Evolutionary conservation across 176 grass and related monocot species (phyloP).

Genomic region (Leersia perrieri): DNA sequence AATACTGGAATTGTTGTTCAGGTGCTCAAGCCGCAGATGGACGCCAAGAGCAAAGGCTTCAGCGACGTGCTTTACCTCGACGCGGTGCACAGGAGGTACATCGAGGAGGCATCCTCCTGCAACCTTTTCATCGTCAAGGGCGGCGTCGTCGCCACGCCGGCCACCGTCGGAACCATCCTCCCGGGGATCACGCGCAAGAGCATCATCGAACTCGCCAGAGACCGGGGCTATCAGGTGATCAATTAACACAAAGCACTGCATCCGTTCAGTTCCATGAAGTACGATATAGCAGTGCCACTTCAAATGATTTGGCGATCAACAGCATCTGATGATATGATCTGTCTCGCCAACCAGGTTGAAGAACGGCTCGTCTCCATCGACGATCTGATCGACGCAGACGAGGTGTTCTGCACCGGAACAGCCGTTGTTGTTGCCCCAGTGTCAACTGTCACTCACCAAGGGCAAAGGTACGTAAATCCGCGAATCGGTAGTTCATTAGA

Average conservation of each 20-base stretch:
- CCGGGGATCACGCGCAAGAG: constrained; percentile 87
- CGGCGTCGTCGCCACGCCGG: constrained; percentile 58
- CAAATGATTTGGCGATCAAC: not conserved
- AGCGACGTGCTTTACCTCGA: constrained; percentile 92
- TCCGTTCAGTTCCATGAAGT: too few species aligned
- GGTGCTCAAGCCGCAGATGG: constrained; percentile 71
- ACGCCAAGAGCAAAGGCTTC: constrained; percentile 74
- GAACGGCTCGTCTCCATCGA: constrained; percentile 73
- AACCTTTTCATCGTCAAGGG: constrained; percentile 90
- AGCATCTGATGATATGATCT: not conserved
- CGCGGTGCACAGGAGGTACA: constrained; percentile 64
- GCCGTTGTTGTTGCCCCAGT: constrained; percentile 82
- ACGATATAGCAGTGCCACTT: too few species aligned
- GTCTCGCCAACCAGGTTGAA: constrained; percentile 46
- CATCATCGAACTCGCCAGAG: constrained; percentile 74
- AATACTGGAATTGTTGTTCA: constrained; percentile 8
- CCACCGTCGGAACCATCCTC: constrained; percentile 73
- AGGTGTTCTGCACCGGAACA: constrained; percentile 96
- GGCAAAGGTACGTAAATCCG: constrained; percentile 49
- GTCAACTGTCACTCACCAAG: constrained; percentile 55
- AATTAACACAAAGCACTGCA: not conserved
- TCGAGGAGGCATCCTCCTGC: constrained; percentile 91
- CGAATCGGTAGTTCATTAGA: not conserved
- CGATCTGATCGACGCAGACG: constrained; percentile 62
- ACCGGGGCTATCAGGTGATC: constrained; percentile 67